Evolutionary conservation across 2,329 filamentous ascomycete species (phyloP).

Genomic region (Hypoxylon sp.): DNA sequence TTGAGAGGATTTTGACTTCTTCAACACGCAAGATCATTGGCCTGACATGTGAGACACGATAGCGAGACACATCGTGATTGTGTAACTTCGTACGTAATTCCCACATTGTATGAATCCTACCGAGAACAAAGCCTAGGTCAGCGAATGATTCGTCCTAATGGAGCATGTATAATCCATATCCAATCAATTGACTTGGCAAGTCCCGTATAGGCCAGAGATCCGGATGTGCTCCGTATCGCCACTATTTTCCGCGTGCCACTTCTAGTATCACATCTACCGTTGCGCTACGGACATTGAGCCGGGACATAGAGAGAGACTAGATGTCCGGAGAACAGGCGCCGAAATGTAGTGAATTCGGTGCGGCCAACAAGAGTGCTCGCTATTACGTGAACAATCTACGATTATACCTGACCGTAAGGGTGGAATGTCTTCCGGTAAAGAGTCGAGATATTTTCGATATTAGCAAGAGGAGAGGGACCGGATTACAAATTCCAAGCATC

Average conservation of each 20-base stretch:
- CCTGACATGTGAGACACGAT: not conserved
- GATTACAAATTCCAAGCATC: not conserved
- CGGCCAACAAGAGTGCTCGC: not conserved
- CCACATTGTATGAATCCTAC: not conserved
- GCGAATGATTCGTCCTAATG: constrained; percentile 14
- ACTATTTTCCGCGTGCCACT: constrained; percentile 7
- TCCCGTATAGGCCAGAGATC: constrained; percentile 6
- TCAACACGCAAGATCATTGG: not conserved
- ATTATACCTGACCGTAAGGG: not conserved
- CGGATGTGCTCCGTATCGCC: constrained; percentile 19
- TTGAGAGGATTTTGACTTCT: not conserved
- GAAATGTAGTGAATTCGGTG: constrained; percentile 4
- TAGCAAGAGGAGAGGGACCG: not conserved
- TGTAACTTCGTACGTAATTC: constrained; percentile 26
- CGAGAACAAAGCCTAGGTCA: constrained; percentile 13
- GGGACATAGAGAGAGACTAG: not conserved
- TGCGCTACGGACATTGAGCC: constrained; percentile 20
- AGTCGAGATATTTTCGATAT: not conserved
- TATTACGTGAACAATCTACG: not conserved
- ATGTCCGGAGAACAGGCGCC: constrained; percentile 5
- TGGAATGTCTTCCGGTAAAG: not conserved
- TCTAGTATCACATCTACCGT: constrained; percentile 7
- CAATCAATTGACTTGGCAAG: constrained; percentile 10
- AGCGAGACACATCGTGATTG: constrained; percentile 35
- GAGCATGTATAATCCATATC: not conserved